Percentiles rank a stretch among this genome's conserved stretches.
These are phyloP conservation scores for Mycena metata DNA, from an alignment of 768 basidiomycete species.

Conservation along the genomic window DNA sequence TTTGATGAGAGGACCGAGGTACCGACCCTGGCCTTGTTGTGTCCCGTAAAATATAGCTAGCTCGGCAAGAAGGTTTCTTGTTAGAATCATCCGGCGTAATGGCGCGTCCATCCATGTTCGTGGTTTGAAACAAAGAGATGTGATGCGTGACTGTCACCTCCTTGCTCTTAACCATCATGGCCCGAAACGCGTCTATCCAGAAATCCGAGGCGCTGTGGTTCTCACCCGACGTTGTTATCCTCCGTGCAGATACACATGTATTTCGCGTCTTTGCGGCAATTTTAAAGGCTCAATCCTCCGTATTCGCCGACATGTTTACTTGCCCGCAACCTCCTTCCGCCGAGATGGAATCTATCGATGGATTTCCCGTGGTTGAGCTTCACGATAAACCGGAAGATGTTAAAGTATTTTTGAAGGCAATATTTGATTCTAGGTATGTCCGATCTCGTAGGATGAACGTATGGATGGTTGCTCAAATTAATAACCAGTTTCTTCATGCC, in stretches of 20 bases:
- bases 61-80: too few relatives aligned
- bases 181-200: not conserved
- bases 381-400: constrained; percentile 17
- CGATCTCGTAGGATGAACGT: too few relatives aligned
- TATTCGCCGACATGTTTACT: constrained; percentile 19
- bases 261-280: constrained; percentile 15
- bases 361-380: constrained; percentile 17
- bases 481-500: constrained; percentile 23
- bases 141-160: constrained; percentile 6
- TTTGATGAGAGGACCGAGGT: too few relatives aligned
- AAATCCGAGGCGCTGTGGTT: constrained; percentile 8
- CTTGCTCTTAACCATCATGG: not conserved
- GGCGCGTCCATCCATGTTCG: constrained; percentile 62
- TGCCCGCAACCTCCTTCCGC: constrained; percentile 15
- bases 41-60: too few relatives aligned
- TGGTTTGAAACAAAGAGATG: constrained; percentile 48
- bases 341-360: constrained; percentile 21
- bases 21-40: too few relatives aligned
- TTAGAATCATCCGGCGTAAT: too few relatives aligned
- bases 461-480: not conserved
- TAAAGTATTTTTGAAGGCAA: constrained; percentile 15
- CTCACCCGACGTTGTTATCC: constrained; percentile 1
- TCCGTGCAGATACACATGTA: not conserved
- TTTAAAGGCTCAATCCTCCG: too few relatives aligned
- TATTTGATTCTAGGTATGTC: constrained; percentile 17